phyloP scores from a whole-genome alignment of 768 basidiomycete species.

The Pholiota conissans region DNA sequence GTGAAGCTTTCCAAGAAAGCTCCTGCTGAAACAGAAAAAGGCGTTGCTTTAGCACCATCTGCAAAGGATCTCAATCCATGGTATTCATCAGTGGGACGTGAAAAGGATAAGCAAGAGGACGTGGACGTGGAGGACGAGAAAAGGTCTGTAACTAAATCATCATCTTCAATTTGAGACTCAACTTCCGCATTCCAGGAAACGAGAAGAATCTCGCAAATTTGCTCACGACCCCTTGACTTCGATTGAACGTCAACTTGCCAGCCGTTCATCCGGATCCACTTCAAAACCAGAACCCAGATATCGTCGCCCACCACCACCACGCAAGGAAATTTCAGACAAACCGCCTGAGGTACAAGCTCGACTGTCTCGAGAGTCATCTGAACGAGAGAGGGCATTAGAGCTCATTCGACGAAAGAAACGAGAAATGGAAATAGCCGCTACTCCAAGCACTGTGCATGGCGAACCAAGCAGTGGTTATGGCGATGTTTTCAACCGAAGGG shows the following conservation, averaged over 20 bases:
- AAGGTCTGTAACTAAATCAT: neutral
- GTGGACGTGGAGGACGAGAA: conserved; percentile 36
- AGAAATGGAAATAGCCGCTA: conserved; percentile 63
- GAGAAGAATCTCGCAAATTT: conserved; percentile 64
- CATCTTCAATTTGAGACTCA: neutral
- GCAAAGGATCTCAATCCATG: conserved; percentile 80
- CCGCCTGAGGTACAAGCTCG: conserved; percentile 55
- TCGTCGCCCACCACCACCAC: conserved; percentile 16
- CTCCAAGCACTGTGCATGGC: conserved; percentile 68
- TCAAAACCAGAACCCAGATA: conserved; percentile 15
- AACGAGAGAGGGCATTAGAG: conserved; percentile 73
- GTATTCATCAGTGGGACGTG: conserved; percentile 50
- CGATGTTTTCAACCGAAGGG: conserved; percentile 68
- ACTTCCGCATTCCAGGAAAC: conserved; percentile 40
- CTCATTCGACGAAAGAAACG: conserved; percentile 67
- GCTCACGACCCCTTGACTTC: conserved; percentile 72
- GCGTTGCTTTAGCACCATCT: conserved; percentile 71
- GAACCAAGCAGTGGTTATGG: conserved; percentile 51
- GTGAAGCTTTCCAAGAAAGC: conserved; percentile 50
- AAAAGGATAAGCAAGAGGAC: conserved; percentile 23
- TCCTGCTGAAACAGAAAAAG: conserved; percentile 62
- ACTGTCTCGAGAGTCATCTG: conserved; percentile 69
- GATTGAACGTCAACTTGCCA: conserved; percentile 65
- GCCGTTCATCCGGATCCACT: conserved; percentile 31
- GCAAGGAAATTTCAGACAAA: conserved; percentile 21